phyloP scores from a whole-genome alignment of 2,329 filamentous ascomycete species.

The Zalaria obscura region DNA sequence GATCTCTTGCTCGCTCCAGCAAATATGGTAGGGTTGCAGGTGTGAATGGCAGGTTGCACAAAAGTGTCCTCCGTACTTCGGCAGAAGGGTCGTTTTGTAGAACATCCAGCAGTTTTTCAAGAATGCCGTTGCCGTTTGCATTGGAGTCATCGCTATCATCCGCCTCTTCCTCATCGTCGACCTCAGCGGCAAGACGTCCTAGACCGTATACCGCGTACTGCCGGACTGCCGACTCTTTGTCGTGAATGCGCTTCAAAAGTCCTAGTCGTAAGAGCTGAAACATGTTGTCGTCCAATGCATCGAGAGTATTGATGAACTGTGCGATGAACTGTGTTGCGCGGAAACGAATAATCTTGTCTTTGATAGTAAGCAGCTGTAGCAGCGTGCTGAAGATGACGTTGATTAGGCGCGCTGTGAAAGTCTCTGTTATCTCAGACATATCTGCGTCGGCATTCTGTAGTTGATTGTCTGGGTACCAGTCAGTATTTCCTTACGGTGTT shows the following conservation, averaged over 20 bases:
- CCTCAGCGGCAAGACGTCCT: slow-evolving; percentile 62
- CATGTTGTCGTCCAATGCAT: slow-evolving; percentile 81
- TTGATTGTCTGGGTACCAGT: slow-evolving; percentile 41
- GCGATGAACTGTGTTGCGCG: slow-evolving; percentile 79
- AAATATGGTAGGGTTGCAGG: slow-evolving; percentile 73
- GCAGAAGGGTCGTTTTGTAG: slow-evolving; percentile 89
- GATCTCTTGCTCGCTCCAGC: slow-evolving; percentile 78
- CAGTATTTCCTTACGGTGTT: slow-evolving; percentile 3
- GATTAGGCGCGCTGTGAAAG: slow-evolving; percentile 68
- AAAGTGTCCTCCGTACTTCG: slow-evolving; percentile 75
- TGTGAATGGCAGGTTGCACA: slow-evolving; percentile 80
- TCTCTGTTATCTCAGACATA: slow-evolving; percentile 62
- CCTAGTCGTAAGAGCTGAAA: slow-evolving; percentile 71
- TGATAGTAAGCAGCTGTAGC: slow-evolving; percentile 63
- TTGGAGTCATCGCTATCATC: slow-evolving; percentile 57
- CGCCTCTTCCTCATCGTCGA: slow-evolving; percentile 47
- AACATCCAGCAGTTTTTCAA: slow-evolving; percentile 74
- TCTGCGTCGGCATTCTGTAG: slow-evolving; percentile 46
- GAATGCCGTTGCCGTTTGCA: slow-evolving; percentile 49
- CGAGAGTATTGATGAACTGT: slow-evolving; percentile 82
- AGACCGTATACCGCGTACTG: slow-evolving; percentile 85
- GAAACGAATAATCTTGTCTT: slow-evolving; percentile 88
- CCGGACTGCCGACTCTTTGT: slow-evolving; percentile 87
- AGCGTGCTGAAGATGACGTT: slow-evolving; percentile 59
- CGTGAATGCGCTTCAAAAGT: slow-evolving; percentile 71